phyloP scores from a whole-genome alignment of 208 protist species.

The Trypanosoma avium region DNA sequence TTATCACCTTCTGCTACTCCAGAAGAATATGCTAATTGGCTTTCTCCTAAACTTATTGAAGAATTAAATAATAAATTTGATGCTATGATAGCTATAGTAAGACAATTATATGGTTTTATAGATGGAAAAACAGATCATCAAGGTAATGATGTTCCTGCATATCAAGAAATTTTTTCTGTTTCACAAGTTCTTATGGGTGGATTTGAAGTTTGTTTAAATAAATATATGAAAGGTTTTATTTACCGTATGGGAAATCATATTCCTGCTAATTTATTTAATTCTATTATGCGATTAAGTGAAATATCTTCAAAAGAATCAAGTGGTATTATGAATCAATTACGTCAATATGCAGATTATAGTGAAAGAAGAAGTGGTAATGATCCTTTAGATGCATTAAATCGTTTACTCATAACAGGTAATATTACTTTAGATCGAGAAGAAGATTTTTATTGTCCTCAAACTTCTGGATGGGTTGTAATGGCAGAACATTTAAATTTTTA shows the following conservation, averaged over 20 bases:
- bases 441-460: conserved; percentile 91
- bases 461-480: conserved; percentile 96
- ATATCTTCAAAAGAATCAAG: conserved; percentile 27
- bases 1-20: conserved; percentile 52
- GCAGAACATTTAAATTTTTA: conserved; percentile 99
- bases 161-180: conserved; percentile 96
- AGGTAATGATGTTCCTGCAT: conserved; percentile 94
- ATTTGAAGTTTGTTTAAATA: conserved; percentile 89
- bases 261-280: conserved; percentile 50
- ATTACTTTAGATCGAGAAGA: conserved; percentile 72
- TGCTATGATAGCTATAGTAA: conserved; percentile 93
- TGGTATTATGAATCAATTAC: conserved; percentile 51
- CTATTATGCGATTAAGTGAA: conserved; percentile 34
- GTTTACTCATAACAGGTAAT: conserved; percentile 84
- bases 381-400: conserved; percentile 52
- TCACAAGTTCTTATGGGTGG: conserved; percentile 92
- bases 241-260: conserved; percentile 61
- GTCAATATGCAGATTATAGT: conserved; percentile 57
- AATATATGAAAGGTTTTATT: conserved; percentile 49
- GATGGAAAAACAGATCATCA: conserved; percentile 89
- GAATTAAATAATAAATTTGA: conserved; percentile 96
- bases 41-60: conserved; percentile 51
- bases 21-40: conserved; percentile 49
- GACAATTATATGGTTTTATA: conserved; percentile 95
- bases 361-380: conserved; percentile 39